Evolutionary conservation across 371 early-diverging fungal species (phyloP), one percentile per base, ranked within the genome.

Genomic region (Mucor racemosus): DNA sequence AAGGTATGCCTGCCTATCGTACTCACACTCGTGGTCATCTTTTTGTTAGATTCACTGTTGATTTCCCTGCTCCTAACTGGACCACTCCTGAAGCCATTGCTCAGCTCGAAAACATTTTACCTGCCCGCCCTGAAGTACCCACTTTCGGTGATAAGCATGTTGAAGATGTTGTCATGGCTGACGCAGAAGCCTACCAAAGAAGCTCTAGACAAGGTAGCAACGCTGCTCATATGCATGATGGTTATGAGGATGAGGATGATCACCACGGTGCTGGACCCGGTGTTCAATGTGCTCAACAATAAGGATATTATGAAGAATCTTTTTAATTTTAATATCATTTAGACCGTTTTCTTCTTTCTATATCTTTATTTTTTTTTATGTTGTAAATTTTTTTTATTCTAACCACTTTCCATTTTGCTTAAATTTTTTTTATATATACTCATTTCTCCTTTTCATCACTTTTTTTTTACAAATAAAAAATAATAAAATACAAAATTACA

Each of bases 281-380:
- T 50, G 97, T 98, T 48, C 97, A 97, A 84, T 98, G 98, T 78
- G 95, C 96, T 34, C 96, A 96, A 77, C 96, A 95, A 84, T 96
- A 95, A 64, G 50, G 26, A 50, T 21, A 21, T 8, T 19, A 19
- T 26, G 50, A 50, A 50, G 50, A 50, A 50, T 50, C 50, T 21
- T 50, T 50, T 21, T 50, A 50, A 50, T 50, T 26, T 26, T 50
- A 26, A 50, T 50, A 50, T 50, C 50, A 50, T 50, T 26, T 50
- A 50, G 50, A 50, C 50, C 9, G 17, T 26, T 50, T 26, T 26
- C 26, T 50, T 26, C 21, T 19, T 5, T 48, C 10, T 21, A n/a
- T 44, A 4, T 44, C 44, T 44, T 15, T 42, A 8, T 21, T 21
- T 50, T 21, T 50, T 50, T 50, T 26, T 50, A 50, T 50, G 50